Conservation (phyloP, 352 stramenopile genomes). For the Globisporangium splendens region DNA sequence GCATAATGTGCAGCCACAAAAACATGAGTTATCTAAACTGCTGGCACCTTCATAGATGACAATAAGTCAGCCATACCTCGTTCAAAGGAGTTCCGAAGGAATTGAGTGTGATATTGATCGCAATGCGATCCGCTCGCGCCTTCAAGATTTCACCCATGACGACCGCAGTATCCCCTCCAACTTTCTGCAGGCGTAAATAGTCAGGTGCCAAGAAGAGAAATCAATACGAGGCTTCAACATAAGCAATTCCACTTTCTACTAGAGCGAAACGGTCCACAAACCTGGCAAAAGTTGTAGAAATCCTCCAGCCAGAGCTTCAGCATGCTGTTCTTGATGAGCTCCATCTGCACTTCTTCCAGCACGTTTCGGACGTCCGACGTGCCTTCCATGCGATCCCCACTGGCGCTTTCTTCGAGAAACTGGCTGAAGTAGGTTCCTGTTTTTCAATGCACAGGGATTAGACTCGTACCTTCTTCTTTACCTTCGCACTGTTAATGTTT, state of each 20-base stretch:
- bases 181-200: conserved; percentile 33
- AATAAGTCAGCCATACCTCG: conserved; percentile 33
- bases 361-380: conserved; percentile 93
- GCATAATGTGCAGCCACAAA: background rate
- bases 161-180: conserved; percentile 96
- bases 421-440: conserved; percentile 97
- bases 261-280: conserved; percentile 14
- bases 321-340: conserved; percentile 99
- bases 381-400: conserved; percentile 77
- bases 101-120: conserved; percentile 99
- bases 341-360: conserved; percentile 98
- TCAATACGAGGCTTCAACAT: background rate
- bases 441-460: conserved; percentile 4
- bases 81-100: conserved; percentile 94
- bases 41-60: conserved; percentile 14
- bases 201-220: background rate
- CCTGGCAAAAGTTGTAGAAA: conserved; percentile 93
- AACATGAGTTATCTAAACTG: conserved; percentile 18
- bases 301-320: conserved; percentile 97
- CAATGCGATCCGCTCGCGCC: conserved; percentile 95
- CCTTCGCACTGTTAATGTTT: background rate
- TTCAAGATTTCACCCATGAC: conserved; percentile 97
- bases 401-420: conserved; percentile 94
- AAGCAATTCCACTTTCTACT: background rate
- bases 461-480: background rate